Evolutionary conservation across 2,329 filamentous ascomycete genomes (phyloP), one percentile per base, ranked within the genome.

Genomic region (Rachicladosporium sp.): DNA sequence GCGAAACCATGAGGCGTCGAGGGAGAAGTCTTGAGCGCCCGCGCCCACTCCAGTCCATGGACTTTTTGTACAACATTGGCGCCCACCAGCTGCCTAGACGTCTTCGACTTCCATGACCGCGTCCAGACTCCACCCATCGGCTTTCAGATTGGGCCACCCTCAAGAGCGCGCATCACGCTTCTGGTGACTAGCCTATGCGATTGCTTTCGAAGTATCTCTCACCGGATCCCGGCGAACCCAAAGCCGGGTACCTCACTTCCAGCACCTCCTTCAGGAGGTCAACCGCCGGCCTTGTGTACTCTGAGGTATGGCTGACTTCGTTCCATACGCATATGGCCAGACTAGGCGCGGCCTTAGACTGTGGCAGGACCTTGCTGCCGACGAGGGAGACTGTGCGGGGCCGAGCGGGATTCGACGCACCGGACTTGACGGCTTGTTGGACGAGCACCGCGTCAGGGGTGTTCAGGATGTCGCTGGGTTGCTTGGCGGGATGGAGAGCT

Each of bases 251-350:
- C 15, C 46, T 37, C 41, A 46, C 44, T 21, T 51, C 47, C 27
- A 52, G 19, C 10, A 52, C 36, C 33, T 54, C 49, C 13, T 36
- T 36, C 39, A 51, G 23, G 23, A 53, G 31, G 10, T 52, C 48
- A 29, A 23, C 36, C 10, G 41, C 45, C 11, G 52, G 46, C 15
- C 49, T 41, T 9, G 50, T 52, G 37, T 52, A 47, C 15, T 40
- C 35, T 11, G 50, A 50, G 10, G 37, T 42, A 33, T 46, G 49
- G 36, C 38, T 43, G 21, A 51, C 9, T 15, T 47, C 33, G 35
- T 53, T 39, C 33, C 27, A 33, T 33, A 43, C 41, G 39, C 39
- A 43, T 23, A 50, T 38, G 19, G 38, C n/a, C 13, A 40, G 41
- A 8, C 43, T 48, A 7, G 45, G 36, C 21, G 31, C 43, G 4